These are phyloP conservation scores for Selenicereus undatus DNA, from an alignment of 148 eudicot species.

Conservation along the genomic window DNA sequence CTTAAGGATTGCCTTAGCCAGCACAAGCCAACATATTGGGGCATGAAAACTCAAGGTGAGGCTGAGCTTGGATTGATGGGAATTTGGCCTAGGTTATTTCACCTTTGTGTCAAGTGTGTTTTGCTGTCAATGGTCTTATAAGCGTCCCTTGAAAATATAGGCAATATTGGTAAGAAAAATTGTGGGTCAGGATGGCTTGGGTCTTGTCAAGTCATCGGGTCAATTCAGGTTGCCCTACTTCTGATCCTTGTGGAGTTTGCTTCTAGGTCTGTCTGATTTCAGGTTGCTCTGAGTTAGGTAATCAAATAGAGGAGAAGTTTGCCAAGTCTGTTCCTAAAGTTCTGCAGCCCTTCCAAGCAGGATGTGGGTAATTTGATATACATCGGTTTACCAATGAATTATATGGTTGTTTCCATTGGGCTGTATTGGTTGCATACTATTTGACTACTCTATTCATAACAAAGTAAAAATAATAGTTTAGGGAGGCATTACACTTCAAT, in stretches of 20 bases:
- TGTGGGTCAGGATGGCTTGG: background rate
- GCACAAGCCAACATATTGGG: background rate
- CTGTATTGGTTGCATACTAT: background rate
- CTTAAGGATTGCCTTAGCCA: background rate
- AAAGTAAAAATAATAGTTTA: background rate
- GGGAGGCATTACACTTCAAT: background rate
- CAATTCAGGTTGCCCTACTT: background rate
- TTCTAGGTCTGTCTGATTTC: background rate
- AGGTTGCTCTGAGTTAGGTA: too few relatives aligned
- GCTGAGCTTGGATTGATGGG: background rate
- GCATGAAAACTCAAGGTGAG: background rate
- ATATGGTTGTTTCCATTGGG: background rate
- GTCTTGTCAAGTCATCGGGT: background rate
- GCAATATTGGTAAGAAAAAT: background rate
- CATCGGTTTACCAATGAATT: background rate
- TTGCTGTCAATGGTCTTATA: background rate
- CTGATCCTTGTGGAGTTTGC: background rate
- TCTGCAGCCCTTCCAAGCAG: background rate
- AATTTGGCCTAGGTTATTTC: background rate
- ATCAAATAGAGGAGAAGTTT: too few relatives aligned
- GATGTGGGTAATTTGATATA: background rate
- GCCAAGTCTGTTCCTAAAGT: too few relatives aligned
- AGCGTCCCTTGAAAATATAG: background rate
- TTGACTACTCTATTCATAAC: background rate
- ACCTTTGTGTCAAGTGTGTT: background rate